Evolutionary conservation across 305 asterid genomes (phyloP).

Genomic region (Coffea humblotiana): DNA sequence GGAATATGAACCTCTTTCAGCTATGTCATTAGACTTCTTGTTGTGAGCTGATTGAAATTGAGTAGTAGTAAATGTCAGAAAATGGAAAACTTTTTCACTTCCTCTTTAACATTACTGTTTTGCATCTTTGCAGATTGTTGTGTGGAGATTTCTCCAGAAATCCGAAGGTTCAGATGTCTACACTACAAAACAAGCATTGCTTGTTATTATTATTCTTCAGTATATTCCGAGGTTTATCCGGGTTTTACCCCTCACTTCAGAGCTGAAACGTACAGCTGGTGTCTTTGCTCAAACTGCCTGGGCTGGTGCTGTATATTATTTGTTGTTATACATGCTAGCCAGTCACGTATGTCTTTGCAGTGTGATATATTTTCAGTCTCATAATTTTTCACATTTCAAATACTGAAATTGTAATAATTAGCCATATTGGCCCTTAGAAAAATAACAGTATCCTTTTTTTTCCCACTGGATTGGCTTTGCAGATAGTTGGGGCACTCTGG

Average conservation of each 20-base stretch:
- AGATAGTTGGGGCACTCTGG: constrained; percentile 99
- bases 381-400: constrained; percentile 5
- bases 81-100: too few relatives aligned
- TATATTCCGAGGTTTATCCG: constrained; percentile 80
- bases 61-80: not conserved
- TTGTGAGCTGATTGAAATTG: not conserved
- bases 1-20: not conserved
- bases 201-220: constrained; percentile 80
- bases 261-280: constrained; percentile 95
- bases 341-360: constrained; percentile 81
- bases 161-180: constrained; percentile 94
- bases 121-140: constrained; percentile 72
- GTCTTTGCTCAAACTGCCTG: constrained; percentile 99
- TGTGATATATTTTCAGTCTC: constrained; percentile 10
- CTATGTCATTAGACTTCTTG: not conserved
- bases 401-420: not conserved
- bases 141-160: constrained; percentile 85
- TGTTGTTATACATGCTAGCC: constrained; percentile 96
- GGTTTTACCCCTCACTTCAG: constrained; percentile 78
- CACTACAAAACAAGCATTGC: constrained; percentile 84
- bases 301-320: constrained; percentile 98
- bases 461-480: constrained; percentile 30
- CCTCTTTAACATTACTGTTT: not conserved
- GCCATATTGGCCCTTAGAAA: not conserved
- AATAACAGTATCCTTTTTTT: not conserved